These are phyloP conservation scores for Monilinia polystroma DNA, from an alignment of 2,329 filamentous ascomycete species.

Conservation along the genomic window DNA sequence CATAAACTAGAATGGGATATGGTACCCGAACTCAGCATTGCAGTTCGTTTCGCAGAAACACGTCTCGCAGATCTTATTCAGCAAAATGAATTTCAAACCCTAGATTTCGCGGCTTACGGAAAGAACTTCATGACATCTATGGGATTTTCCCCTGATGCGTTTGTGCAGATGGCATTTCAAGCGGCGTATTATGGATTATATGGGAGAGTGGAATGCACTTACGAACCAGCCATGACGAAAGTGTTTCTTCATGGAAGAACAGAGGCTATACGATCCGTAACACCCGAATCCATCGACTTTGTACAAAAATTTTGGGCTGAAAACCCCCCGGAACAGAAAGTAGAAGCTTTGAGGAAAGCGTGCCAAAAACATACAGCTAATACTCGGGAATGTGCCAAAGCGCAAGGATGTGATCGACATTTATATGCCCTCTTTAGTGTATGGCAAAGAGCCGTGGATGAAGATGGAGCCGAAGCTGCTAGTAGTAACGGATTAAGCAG, in stretches of 20 bases:
- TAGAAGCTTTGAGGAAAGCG: conserved; percentile 80
- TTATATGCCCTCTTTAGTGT: conserved; percentile 92
- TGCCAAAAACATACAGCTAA: conserved; percentile 77
- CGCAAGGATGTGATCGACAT: conserved; percentile 87
- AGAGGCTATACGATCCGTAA: conserved; percentile 86
- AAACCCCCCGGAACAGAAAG: conserved; percentile 76
- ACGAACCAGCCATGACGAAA: conserved; percentile 99
- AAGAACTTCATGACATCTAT: conserved; percentile 98
- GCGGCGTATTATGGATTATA: conserved; percentile 97
- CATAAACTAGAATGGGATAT: conserved; percentile 98
- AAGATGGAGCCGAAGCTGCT: conserved; percentile 56
- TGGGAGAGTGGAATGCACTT: conserved; percentile 88
- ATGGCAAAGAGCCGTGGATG: conserved; percentile 87
- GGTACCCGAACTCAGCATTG: conserved; percentile 85
- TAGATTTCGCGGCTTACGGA: conserved; percentile 86
- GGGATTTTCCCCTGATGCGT: conserved; percentile 95
- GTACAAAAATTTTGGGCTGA: conserved; percentile 95
- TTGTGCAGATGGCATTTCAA: conserved; percentile 98
- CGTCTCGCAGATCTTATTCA: conserved; percentile 90
- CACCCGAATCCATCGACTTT: conserved; percentile 80
- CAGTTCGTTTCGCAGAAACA: conserved; percentile 92
- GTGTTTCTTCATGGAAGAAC: conserved; percentile 89
- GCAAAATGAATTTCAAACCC: conserved; percentile 91
- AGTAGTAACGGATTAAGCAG: conserved; percentile 48
- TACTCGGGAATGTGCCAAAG: conserved; percentile 85